Evolutionary conservation across 2,329 filamentous ascomycete species (phyloP), one percentile per base, ranked within the genome.

Genomic region (Fusarium siculi): DNA sequence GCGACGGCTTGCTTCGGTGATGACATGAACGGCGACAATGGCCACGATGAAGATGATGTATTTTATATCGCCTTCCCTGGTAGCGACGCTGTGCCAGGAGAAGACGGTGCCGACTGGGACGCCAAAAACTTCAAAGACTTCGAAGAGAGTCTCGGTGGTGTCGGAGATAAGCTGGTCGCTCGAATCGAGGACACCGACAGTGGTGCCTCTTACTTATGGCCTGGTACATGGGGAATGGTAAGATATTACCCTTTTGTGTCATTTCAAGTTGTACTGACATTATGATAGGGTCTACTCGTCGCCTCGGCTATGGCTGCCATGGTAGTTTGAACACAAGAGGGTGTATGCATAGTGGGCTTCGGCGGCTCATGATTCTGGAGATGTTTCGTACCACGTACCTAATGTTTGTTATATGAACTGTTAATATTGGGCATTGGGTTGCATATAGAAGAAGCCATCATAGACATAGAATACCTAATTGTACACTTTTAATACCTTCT

Each of bases 21-120:
- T 10, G 77, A 77, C 3, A 81, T 92, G 37, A 88, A 81, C 42
- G 90, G 90, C 6, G 81, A 90, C 77, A 82, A 80, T 60, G 90
- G 90, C 3, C 86, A 92, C 78, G 84, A 84, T 44, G 79, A 82
- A 21, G 84, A 88, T 39, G 89, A 92, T 77, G 88, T 92, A 1
- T 79, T 92, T 40, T 92, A 88, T 78, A 83, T 92, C 54, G 90
- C 88, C 0, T 92, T 92, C 75, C 82, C 82, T 0, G 89, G 89
- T 4, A 63, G 79, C 1, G 85, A 87, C 10, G 89, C 90, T 2
- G 87, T 91, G 2, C 89, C 89, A 1, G 89, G 89, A 2, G 79
- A 82, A 18, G 77, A 80, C 5, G 84, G 84, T 25, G 90, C 90
- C 0, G 81, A 85, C 36, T 92, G 90, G 90, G 80, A 81, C 14